Percentiles rank a stretch among this genome's conserved stretches.
phyloP scores from a whole-genome alignment of 495 filamentous ascomycete species.

The Pyrenula massariospora region DNA sequence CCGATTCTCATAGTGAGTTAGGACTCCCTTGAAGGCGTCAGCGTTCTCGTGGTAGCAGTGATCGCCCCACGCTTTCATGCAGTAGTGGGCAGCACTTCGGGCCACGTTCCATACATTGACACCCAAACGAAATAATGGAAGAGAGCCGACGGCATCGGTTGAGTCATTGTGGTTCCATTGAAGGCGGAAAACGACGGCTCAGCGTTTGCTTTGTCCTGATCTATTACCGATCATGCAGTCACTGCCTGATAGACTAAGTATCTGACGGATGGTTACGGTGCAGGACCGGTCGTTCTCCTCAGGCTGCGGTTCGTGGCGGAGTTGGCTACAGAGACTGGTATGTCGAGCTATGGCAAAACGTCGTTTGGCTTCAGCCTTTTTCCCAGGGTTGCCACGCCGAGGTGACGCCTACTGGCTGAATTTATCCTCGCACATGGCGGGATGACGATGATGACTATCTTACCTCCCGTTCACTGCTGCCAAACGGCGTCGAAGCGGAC shows the following conservation, averaged over 20 bases:
- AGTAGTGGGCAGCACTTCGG: background rate
- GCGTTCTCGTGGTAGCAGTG: background rate
- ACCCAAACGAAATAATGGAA: too few species aligned
- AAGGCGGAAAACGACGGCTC: background rate
- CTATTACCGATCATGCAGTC: background rate
- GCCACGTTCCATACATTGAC: too few species aligned
- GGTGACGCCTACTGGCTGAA: background rate
- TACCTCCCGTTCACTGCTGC: background rate
- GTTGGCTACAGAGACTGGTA: background rate
- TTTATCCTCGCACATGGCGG: background rate
- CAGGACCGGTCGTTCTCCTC: background rate
- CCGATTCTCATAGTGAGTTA: background rate
- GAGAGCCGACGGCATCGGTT: background rate
- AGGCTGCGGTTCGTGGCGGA: background rate
- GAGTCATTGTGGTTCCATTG: background rate
- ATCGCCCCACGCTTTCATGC: background rate
- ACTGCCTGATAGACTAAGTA: too few species aligned
- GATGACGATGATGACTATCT: background rate
- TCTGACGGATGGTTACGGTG: too few species aligned
- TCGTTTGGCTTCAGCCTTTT: background rate
- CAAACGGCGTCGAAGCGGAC: background rate
- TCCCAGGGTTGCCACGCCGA: background rate
- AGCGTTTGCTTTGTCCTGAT: background rate
- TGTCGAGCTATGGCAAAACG: background rate
- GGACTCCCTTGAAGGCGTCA: background rate